A percentile compares a stretch with the other conserved stretches of the same genome.
phyloP scores from a whole-genome alignment of 208 protist genomes.

The Porcisia deanei region DNA sequence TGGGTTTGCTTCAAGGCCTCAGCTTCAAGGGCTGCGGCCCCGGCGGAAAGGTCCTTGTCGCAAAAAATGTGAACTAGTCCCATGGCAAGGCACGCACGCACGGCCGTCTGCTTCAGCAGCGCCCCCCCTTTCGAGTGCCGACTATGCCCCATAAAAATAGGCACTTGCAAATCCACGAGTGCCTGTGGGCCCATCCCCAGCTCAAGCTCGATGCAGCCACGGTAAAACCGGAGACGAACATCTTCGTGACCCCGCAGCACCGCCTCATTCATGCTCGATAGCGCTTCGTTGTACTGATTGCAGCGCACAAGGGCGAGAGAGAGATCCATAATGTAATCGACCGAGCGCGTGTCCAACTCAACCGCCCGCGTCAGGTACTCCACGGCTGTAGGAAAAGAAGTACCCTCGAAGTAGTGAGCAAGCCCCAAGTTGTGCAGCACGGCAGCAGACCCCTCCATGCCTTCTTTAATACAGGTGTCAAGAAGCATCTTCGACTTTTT shows the following conservation, averaged over 20 bases:
- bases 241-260: slow-evolving; percentile 47
- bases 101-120: not conserved
- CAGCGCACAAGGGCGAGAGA: slow-evolving; percentile 69
- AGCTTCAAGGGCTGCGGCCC: slow-evolving; percentile 1
- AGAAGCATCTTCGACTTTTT: slow-evolving; percentile 45
- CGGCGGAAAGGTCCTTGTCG: slow-evolving; percentile 5
- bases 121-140: not conserved
- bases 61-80: slow-evolving; percentile 29
- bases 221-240: slow-evolving; percentile 68
- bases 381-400: slow-evolving; percentile 43
- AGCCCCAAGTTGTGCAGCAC: slow-evolving; percentile 83
- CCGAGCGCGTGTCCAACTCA: slow-evolving; percentile 52
- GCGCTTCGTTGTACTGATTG: slow-evolving; percentile 47
- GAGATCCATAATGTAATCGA: slow-evolving; percentile 73
- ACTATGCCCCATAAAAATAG: not conserved
- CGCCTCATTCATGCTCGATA: slow-evolving; percentile 74
- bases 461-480: slow-evolving; percentile 56
- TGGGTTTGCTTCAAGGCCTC: slow-evolving; percentile 2
- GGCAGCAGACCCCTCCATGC: slow-evolving; percentile 44
- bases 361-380: slow-evolving; percentile 67
- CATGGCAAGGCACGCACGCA: slow-evolving; percentile 15
- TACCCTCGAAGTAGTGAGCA: slow-evolving; percentile 62
- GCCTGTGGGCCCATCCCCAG: slow-evolving; percentile 48
- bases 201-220: slow-evolving; percentile 64
- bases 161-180: slow-evolving; percentile 18